Conservation (phyloP, 345 rosid species). For the Citrus hindsii region DNA sequence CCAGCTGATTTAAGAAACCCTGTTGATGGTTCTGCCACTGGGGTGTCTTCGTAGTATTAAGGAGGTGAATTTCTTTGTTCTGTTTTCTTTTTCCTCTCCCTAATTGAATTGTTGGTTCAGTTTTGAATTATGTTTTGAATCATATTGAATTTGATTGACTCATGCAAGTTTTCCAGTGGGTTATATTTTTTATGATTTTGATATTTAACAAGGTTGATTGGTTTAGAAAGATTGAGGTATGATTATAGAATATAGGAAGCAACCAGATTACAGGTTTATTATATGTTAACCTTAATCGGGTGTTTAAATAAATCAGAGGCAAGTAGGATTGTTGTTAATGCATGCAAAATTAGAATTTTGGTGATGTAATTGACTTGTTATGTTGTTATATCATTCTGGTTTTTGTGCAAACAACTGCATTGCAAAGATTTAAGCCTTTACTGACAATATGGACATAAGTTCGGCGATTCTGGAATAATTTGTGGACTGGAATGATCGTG, state of each 20-base stretch:
- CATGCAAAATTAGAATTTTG: background rate
- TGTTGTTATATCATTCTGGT: background rate
- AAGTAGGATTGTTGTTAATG: background rate
- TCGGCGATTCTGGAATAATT: background rate
- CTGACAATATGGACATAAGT: background rate
- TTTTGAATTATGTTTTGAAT: background rate
- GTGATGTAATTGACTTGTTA: background rate
- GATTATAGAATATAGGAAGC: background rate
- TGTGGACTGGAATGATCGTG: background rate
- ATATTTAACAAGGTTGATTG: background rate
- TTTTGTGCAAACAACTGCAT: background rate
- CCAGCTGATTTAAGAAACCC: slow-evolving; percentile 30
- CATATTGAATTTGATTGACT: background rate
- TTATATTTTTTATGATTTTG: background rate
- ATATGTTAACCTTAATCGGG: background rate
- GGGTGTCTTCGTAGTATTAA: slow-evolving; percentile 17
- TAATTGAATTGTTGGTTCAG: background rate
- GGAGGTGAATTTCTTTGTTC: background rate
- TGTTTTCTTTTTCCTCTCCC: background rate
- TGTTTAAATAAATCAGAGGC: background rate
- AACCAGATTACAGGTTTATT: background rate
- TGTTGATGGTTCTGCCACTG: slow-evolving; percentile 20
- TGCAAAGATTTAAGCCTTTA: background rate
- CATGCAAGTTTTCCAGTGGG: background rate
- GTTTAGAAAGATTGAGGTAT: background rate